Conservation (phyloP, 805 yeast species). For the Cyberlindnera japonica region DNA sequence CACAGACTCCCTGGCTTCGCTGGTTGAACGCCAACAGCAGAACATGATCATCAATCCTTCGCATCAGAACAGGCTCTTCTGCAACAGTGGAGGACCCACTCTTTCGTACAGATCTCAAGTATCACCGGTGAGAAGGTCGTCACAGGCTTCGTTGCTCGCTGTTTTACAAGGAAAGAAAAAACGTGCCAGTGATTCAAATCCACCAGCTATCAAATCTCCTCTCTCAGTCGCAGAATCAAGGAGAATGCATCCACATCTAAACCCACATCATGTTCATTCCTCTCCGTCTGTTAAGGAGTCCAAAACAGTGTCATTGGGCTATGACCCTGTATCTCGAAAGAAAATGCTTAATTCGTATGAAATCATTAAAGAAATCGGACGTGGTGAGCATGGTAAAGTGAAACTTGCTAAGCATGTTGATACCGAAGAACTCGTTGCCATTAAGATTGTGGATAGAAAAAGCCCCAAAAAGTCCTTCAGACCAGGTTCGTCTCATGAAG, state of each 20-base stretch:
- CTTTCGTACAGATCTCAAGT: too few relatives aligned
- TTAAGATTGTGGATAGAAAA: slow-evolving; percentile 83
- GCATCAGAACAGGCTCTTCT: slow-evolving; percentile 34
- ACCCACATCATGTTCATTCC: slow-evolving; percentile 27
- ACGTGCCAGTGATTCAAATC: slow-evolving; percentile 7
- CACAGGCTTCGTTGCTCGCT: slow-evolving; percentile 19
- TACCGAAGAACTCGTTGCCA: slow-evolving; percentile 73
- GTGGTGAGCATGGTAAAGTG: slow-evolving; percentile 99
- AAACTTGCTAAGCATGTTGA: slow-evolving; percentile 78
- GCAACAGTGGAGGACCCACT: slow-evolving; percentile 8
- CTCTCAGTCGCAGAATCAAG: slow-evolving; percentile 12
- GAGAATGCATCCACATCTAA: slow-evolving; percentile 22
- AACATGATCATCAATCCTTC: slow-evolving; percentile 40
- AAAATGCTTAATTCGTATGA: slow-evolving; percentile 88
- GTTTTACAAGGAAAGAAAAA: slow-evolving; percentile 11
- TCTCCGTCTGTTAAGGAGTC: slow-evolving; percentile 71
- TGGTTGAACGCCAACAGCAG: slow-evolving; percentile 38
- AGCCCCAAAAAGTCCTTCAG: slow-evolving; percentile 39
- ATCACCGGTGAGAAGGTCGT: slow-evolving; percentile 15
- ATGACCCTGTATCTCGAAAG: slow-evolving; percentile 81
- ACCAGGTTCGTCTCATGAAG: slow-evolving; percentile 53
- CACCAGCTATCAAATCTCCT: slow-evolving; percentile 18
- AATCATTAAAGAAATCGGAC: slow-evolving; percentile 79
- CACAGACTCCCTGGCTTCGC: slow-evolving; percentile 34
- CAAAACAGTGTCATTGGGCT: slow-evolving; percentile 70